Base-by-base conservation (phyloP, 139 green algal species). In the Astrephomene gubernaculifera region DNA sequence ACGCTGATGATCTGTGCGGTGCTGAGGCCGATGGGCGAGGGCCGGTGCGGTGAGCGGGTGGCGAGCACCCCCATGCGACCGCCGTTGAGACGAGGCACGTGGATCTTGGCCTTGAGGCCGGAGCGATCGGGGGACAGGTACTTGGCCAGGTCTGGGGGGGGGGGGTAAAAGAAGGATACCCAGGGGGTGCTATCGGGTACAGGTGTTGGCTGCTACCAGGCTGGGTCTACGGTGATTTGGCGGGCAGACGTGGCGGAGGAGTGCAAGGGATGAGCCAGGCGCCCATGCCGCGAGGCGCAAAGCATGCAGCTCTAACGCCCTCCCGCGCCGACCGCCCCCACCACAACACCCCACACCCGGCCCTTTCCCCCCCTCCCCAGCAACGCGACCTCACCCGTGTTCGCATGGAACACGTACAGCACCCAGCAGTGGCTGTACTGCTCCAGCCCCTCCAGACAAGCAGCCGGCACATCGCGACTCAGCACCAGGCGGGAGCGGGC, bases 341-440 rank as follows among this genome's bases (percentile, higher is more conserved):
- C 17, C 57, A 8, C 7, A 19, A 35, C 35, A 27, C n/a, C n/a
- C n/a, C 17, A 2, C 33, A 27, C 10, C 64, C 44, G 64, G 33
- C 33, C 21, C 31, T 12, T 44, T 2, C 8, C 33, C 33, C 33
- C 3, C 10, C 17, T 29, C 33, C 19, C 14, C 35, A 49, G 19
- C 65, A 9, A n/a, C 25, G 9, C 22, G 6, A 5, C 43, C 45
- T 27, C 80, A 91, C 95, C 92, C 72, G 96, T 99, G 92, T 99
- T 99, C 25, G 91, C 67, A 70, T 99, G 95, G 88, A 99, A 99
- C 0, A 98, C 87, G 88, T 98, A 99, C 3, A 99, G 81, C 49
- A 99, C 71, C 97, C 97, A 99, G 71, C 88, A 93, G 88, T 99
- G 97, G 33, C 86, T 95, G 91, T 95, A 99, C 71, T 94, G 79